These are phyloP conservation scores for Ziziphus jujuba DNA, from an alignment of 306 rosid species.

Conservation along the genomic window DNA sequence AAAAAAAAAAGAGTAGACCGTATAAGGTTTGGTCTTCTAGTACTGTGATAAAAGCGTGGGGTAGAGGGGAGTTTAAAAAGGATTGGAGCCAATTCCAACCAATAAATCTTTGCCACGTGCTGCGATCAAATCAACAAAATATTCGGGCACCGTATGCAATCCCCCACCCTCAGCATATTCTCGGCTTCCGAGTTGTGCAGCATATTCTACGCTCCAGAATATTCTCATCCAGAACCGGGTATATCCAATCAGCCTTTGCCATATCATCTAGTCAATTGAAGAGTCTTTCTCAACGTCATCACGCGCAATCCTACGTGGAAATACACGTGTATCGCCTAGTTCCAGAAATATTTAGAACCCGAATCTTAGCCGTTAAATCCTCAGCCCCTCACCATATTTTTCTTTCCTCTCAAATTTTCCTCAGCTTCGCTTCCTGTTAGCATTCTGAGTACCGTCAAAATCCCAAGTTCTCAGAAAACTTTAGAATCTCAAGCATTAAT, in stretches of 20 bases:
- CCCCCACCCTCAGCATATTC: not conserved
- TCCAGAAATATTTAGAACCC: conserved; percentile 27
- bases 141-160: not conserved
- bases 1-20: too few relatives aligned
- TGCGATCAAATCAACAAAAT: not conserved
- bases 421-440: not conserved
- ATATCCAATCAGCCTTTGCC: conserved; percentile 21
- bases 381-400: not conserved
- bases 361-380: conserved; percentile 23
- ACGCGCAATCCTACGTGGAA: conserved; percentile 33
- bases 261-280: conserved; percentile 11
- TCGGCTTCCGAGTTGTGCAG: conserved; percentile 7
- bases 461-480: too few relatives aligned
- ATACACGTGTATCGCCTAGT: conserved; percentile 18
- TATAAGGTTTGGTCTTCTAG: too few relatives aligned
- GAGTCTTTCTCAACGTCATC: not conserved
- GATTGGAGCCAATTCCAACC: too few relatives aligned
- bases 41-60: too few relatives aligned
- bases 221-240: conserved; percentile 13
- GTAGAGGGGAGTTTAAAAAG: too few relatives aligned
- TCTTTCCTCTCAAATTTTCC: not conserved
- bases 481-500: not conserved
- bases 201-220: conserved; percentile 39
- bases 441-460: not conserved
- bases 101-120: not conserved